Conservation (phyloP, 345 rosid genomes). For the Passiflora organensis region DNA sequence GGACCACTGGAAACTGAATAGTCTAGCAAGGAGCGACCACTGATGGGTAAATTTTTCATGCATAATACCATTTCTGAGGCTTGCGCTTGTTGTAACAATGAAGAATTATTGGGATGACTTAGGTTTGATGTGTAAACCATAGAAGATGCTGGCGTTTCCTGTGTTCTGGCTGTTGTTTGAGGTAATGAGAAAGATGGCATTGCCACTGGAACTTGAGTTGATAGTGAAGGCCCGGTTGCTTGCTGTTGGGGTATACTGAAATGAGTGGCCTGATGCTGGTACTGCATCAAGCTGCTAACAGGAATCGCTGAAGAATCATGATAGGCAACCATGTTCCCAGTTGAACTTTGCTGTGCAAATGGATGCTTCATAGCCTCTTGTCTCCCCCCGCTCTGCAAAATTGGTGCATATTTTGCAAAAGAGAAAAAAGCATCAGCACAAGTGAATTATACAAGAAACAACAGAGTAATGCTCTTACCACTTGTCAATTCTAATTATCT, state of each 20-base stretch:
- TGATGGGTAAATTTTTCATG: conserved; percentile 9
- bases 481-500: neutral
- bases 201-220: conserved; percentile 34
- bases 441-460: neutral
- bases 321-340: conserved; percentile 25
- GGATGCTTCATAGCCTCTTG: conserved; percentile 54
- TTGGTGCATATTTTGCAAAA: conserved; percentile 31
- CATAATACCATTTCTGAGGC: conserved; percentile 13
- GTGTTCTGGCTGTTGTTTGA: conserved; percentile 15
- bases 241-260: conserved; percentile 30
- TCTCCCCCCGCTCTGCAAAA: conserved; percentile 71
- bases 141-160: conserved; percentile 26
- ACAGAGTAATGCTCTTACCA: too few species aligned
- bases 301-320: conserved; percentile 8
- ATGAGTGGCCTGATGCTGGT: conserved; percentile 23
- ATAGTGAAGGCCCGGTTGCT: conserved; percentile 20
- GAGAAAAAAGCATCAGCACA: neutral
- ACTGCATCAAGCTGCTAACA: conserved; percentile 13
- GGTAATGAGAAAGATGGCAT: conserved; percentile 24
- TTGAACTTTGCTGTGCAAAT: conserved; percentile 44
- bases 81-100: conserved; percentile 5
- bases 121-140: conserved; percentile 16
- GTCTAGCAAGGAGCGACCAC: neutral
- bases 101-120: conserved; percentile 14
- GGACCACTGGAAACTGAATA: conserved; percentile 17